phyloP scores from a whole-genome alignment of 208 protist genomes.

The Borovskyia barvae region DNA sequence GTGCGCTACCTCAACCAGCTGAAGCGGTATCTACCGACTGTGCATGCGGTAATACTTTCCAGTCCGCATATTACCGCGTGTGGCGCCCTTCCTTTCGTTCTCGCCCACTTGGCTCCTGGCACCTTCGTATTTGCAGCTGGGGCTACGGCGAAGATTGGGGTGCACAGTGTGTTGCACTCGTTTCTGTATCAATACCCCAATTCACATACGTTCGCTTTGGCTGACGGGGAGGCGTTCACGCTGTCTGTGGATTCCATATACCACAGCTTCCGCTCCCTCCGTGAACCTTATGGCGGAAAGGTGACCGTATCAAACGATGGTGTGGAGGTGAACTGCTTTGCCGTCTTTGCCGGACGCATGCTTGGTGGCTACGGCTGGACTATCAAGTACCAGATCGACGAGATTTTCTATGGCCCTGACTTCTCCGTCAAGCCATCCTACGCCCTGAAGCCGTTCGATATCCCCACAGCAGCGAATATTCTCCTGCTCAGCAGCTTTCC shows the following conservation, averaged over 20 bases:
- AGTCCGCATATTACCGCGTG: slow-evolving; percentile 73
- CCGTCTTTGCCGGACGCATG: slow-evolving; percentile 71
- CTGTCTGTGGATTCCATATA: slow-evolving; percentile 84
- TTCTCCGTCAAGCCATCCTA: slow-evolving; percentile 79
- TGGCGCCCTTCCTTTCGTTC: slow-evolving; percentile 82
- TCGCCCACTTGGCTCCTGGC: slow-evolving; percentile 62
- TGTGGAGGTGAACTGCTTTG: slow-evolving; percentile 60
- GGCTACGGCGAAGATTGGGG: slow-evolving; percentile 74
- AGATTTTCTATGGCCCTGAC: slow-evolving; percentile 89
- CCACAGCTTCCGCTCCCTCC: slow-evolving; percentile 76
- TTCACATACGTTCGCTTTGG: slow-evolving; percentile 34
- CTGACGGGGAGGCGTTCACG: slow-evolving; percentile 33
- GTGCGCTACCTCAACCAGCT: slow-evolving; percentile 48
- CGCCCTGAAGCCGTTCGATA: slow-evolving; percentile 62
- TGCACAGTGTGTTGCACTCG: slow-evolving; percentile 72
- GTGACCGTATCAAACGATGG: slow-evolving; percentile 55
- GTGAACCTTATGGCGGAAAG: slow-evolving; percentile 77
- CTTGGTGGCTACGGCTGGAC: slow-evolving; percentile 78
- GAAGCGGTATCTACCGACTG: slow-evolving; percentile 36
- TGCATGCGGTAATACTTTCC: slow-evolving; percentile 82
- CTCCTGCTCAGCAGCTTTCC: slow-evolving; percentile 65
- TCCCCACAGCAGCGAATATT: slow-evolving; percentile 73
- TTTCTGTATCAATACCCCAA: slow-evolving; percentile 85
- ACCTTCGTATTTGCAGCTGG: slow-evolving; percentile 60
- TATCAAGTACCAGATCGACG: slow-evolving; percentile 88